Evolutionary conservation across 2,329 filamentous ascomycete genomes (phyloP).

Genomic region (Grosmannia huntii): DNA sequence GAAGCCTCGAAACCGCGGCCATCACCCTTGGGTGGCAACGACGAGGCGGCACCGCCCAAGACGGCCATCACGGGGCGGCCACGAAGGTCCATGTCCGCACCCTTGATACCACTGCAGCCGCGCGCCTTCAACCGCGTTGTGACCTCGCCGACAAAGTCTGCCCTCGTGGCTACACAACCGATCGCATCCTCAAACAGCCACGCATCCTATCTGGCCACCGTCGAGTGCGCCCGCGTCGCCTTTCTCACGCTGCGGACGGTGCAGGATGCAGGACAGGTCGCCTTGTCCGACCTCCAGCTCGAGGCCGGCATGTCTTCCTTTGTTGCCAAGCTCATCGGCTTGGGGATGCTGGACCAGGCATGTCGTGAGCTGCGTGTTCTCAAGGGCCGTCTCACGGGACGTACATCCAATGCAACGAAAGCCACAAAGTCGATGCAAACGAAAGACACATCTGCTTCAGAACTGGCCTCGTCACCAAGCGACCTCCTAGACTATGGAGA

Average conservation of each 20-base stretch:
- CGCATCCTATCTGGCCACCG: conserved; percentile 37
- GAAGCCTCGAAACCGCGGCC: conserved; percentile 45
- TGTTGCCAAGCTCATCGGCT: conserved; percentile 48
- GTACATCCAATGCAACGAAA: conserved; percentile 10
- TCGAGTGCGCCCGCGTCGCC: conserved; percentile 57
- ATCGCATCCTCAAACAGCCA: conserved; percentile 16
- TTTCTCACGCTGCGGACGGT: conserved; percentile 51
- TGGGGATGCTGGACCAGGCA: conserved; percentile 55
- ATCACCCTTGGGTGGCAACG: conserved; percentile 2
- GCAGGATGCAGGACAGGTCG: conserved; percentile 38
- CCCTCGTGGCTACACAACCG: conserved; percentile 13
- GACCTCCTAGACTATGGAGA: conserved; percentile 51
- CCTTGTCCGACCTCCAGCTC: conserved; percentile 51
- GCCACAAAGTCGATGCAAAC: conserved; percentile 14
- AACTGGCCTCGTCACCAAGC: conserved; percentile 15
- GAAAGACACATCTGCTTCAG: conserved; percentile 17
- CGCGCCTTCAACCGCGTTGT: conserved; percentile 47
- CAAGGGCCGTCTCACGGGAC: conserved; percentile 39
- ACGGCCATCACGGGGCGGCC: conserved; percentile 17
- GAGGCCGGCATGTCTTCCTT: conserved; percentile 63
- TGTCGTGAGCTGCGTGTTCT: conserved; percentile 54
- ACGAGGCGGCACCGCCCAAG: background rate
- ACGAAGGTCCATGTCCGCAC: conserved; percentile 42
- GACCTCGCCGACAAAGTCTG: conserved; percentile 33
- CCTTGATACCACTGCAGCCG: conserved; percentile 48